Evolutionary conservation across 176 grass and related monocot genomes (phyloP), one percentile per base, ranked within the genome.

Genomic region (Olyra latifolia): DNA sequence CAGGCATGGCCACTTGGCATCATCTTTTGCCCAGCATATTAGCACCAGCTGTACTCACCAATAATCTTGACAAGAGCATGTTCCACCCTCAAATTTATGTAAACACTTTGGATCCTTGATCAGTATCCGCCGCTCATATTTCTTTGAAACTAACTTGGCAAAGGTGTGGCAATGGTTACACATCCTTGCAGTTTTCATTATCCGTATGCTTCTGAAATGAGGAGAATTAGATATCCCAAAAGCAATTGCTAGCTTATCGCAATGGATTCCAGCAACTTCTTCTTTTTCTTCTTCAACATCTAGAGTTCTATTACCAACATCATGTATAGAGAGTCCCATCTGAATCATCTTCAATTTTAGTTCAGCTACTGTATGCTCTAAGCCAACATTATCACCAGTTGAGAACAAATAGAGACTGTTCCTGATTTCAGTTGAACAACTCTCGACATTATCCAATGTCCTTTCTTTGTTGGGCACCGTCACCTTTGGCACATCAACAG

Each of bases 61-160:
- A 69, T 86, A 84, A 86, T 91, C 86, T 84, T 82, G 59, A 77
- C 92, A 94, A 24, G 88, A 91, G 52, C 92, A 94, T 30, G 77
- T 78, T 46, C 92, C 92, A 71, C 62, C 62, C 81, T 88, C 75
- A 72, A 94, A 94, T 17, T 86, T 87, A 55, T 94, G 92, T 79
- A 94, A 81, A 75, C 83, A 88, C 72, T 81, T 91, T 27, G 83
- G 67, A 91, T 94, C 92, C 71, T 88, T 86, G 66, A 94, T 94
- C 52, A 94, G 78, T 70, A 94, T 88, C 30, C 86, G 79, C 43
- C 48, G 71, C n/a, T 63, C 16, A 27, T 88, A 78, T 80, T 83
- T 73, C 73, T 94, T 59, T 63, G 92, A 91, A 81, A 88, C 84
- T 54, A 91, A 50, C 71, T 91, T 94, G 13, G 66, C 85, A 79